Percentiles rank a stretch among this genome's conserved stretches.
Evolutionary conservation across 1,284 basidiomycete species (phyloP).

Genomic region (Apiotrichum siamense): DNA sequence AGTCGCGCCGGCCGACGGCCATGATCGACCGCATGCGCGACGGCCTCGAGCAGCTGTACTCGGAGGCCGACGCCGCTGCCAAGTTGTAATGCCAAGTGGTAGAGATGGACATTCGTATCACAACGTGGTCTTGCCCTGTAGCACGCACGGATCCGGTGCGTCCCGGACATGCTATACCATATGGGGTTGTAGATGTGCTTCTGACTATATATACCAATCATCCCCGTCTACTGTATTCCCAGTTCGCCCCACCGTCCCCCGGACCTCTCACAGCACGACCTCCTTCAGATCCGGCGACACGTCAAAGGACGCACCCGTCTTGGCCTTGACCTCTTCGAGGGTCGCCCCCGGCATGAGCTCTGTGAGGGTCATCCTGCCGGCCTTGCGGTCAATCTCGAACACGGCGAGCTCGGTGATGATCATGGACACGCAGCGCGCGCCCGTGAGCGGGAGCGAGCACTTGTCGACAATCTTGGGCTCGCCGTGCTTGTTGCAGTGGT

Average conservation of each 20-base stretch:
- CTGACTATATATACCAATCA: too few relatives aligned
- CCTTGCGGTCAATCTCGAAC: conserved; percentile 73
- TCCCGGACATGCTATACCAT: too few relatives aligned
- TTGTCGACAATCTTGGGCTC: conserved; percentile 75
- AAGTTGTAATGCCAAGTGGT: background rate
- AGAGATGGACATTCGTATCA: too few relatives aligned
- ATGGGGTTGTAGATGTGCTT: too few relatives aligned
- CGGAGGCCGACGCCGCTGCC: background rate
- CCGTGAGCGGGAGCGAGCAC: conserved; percentile 79
- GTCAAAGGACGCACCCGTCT: conserved; percentile 59
- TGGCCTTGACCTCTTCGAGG: conserved; percentile 71
- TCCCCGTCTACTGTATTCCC: background rate
- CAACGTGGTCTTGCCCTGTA: too few relatives aligned
- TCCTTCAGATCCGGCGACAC: background rate
- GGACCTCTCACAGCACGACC: background rate
- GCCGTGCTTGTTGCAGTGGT: conserved; percentile 75
- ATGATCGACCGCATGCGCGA: conserved; percentile 11
- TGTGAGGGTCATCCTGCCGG: conserved; percentile 64
- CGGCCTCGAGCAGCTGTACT: conserved; percentile 5
- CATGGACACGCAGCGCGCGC: conserved; percentile 71
- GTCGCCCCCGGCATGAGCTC: conserved; percentile 73
- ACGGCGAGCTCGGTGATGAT: conserved; percentile 84
- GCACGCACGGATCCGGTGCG: too few relatives aligned
- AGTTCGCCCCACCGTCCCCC: background rate
- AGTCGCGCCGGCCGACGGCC: conserved; percentile 8